Evolutionary conservation across 108 stramenopile species (phyloP), one percentile per base, ranked within the genome.

Genomic region (Skeletonema marinoi): DNA sequence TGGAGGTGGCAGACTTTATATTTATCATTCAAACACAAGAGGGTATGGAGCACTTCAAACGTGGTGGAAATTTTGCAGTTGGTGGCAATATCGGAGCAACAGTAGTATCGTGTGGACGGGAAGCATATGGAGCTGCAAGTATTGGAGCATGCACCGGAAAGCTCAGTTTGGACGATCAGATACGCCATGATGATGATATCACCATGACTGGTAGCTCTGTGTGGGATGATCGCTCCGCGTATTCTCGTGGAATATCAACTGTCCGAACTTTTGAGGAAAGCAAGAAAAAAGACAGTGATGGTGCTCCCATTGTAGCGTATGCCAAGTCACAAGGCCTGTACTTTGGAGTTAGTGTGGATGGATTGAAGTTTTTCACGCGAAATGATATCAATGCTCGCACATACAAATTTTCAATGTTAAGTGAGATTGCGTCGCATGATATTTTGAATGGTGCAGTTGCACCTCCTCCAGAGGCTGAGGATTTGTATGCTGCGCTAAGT

Each of bases 291-390:
- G 73, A 51, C 51, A 48, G 71, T 10, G 89, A 83, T 19, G 78
- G 92, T 59, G 88, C 92, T 13, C 93, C 95, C 0, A 89, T 96
- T 71, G 90, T 94, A 30, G 93, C 96, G 13, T 97, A 97, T 66
- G 92, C 94, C 59, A 93, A 89, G 67, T 88, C 87, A 4, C 90
- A 94, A 75, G 96, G 96, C 5, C 66, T 97, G 21, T 97, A 94
- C 61, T 78, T 94, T 69, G 96, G 96, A 50, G 86, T 95, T 7
- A 89, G 88, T 25, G 72, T 97, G 51, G 96, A 97, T 76, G 96
- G 96, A 41, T 75, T 87, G 6, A 78, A 86, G 58, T 90, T 97
- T 36, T 89, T 92, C 80, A 77, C 89, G 14, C 87, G 96, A 32
- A 77, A 88, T 41, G 90, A 92, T 61, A 89, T 93, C 59, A 97